Percentiles rank a stretch among this genome's conserved stretches.
Evolutionary conservation across 345 rosid genomes (phyloP).

Genomic region (Syzygium aromaticum): DNA sequence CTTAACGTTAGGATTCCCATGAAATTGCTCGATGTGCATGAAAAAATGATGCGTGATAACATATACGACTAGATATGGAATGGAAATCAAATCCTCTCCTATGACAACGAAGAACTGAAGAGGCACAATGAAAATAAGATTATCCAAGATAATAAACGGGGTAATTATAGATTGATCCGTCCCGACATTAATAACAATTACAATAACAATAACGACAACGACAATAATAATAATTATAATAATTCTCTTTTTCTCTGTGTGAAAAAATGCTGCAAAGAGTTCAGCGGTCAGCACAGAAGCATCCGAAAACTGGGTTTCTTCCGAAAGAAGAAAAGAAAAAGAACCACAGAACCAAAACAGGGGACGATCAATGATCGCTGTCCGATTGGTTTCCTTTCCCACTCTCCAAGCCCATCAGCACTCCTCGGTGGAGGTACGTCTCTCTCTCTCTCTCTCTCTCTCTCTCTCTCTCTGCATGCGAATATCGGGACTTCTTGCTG

Average conservation of each 20-base stretch:
- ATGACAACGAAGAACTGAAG: background rate
- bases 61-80: background rate
- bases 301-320: background rate
- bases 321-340: background rate
- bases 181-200: too few relatives aligned
- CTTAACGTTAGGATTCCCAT: background rate
- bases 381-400: background rate
- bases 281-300: background rate
- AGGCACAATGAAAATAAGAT: background rate
- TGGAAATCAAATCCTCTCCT: background rate
- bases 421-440: background rate
- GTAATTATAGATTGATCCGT: background rate
- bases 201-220: too few relatives aligned
- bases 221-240: background rate
- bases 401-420: background rate
- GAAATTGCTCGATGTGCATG: background rate
- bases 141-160: background rate
- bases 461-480: background rate
- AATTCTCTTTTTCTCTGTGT: background rate
- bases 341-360: background rate
- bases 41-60: background rate
- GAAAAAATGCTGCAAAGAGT: background rate
- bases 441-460: background rate
- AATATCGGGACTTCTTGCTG: background rate
- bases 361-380: background rate